phyloP scores from a whole-genome alignment of 2,329 filamentous ascomycete species.

The Aureobasidium musti region DNA sequence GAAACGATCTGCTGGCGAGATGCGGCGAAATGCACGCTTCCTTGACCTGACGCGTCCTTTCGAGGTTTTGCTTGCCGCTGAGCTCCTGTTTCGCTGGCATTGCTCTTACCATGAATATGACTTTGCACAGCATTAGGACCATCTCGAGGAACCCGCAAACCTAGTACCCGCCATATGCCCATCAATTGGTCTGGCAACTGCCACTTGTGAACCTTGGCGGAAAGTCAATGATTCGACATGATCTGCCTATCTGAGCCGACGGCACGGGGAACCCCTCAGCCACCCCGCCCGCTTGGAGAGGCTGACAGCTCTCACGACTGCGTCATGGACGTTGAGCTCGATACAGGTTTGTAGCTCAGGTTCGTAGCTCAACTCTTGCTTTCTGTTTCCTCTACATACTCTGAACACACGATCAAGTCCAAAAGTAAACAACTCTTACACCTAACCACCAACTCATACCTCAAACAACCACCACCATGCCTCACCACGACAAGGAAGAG shows the following conservation, averaged over 20 bases:
- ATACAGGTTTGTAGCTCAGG: slow-evolving; percentile 16
- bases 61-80: slow-evolving; percentile 21
- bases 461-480: slow-evolving; percentile 39
- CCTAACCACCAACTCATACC: neutral
- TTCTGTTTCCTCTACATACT: neutral
- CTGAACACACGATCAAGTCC: neutral
- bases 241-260: neutral
- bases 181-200: neutral
- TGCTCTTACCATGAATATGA: neutral
- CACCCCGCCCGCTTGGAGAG: neutral
- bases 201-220: slow-evolving; percentile 9
- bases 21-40: slow-evolving; percentile 9
- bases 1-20: slow-evolving; percentile 10
- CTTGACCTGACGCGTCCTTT: slow-evolving; percentile 6
- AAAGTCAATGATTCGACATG: slow-evolving; percentile 19
- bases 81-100: neutral
- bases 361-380: slow-evolving; percentile 18
- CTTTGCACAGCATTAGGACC: neutral
- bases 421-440: neutral
- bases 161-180: neutral
- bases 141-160: slow-evolving; percentile 1
- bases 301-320: slow-evolving; percentile 11
- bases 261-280: neutral
- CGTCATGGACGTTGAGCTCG: neutral
- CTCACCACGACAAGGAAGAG: slow-evolving; percentile 48